phyloP scores from a whole-genome alignment of 345 rosid genomes.

The Citrus unshiu region DNA sequence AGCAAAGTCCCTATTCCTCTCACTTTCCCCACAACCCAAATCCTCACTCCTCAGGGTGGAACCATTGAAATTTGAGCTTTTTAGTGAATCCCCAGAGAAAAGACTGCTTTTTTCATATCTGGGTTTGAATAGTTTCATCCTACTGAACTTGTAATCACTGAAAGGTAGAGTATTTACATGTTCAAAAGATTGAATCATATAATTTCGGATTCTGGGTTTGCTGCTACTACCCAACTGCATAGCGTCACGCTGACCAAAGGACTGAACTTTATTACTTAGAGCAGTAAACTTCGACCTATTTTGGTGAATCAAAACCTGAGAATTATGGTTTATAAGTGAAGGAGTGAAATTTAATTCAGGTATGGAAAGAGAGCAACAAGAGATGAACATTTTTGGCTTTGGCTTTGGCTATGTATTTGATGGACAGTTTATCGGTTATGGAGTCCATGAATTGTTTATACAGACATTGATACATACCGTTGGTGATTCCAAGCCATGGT shows the following conservation, averaged over 20 bases:
- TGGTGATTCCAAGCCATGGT: conserved; percentile 4
- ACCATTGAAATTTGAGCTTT: conserved; percentile 5
- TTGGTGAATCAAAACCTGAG: background rate
- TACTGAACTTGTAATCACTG: background rate
- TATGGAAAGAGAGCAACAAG: background rate
- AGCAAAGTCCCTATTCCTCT: conserved; percentile 12
- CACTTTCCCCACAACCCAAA: background rate
- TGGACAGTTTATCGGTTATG: background rate
- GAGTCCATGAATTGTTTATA: background rate
- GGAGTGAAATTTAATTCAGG: background rate
- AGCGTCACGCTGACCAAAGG: background rate
- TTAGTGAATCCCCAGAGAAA: background rate
- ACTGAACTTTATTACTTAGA: background rate
- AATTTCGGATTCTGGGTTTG: conserved; percentile 18
- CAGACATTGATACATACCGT: background rate
- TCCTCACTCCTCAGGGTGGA: conserved; percentile 7
- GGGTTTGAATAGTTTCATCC: conserved; percentile 1
- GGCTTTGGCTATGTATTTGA: background rate
- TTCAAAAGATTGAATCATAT: background rate
- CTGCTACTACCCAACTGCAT: conserved; percentile 11
- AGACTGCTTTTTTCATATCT: background rate
- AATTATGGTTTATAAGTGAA: background rate
- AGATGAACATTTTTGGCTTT: background rate
- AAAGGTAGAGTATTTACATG: background rate
- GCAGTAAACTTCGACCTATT: background rate